These are phyloP conservation scores for Neofusicoccum umdonicola DNA, from an alignment of 2,329 filamentous ascomycete species.

Conservation along the genomic window DNA sequence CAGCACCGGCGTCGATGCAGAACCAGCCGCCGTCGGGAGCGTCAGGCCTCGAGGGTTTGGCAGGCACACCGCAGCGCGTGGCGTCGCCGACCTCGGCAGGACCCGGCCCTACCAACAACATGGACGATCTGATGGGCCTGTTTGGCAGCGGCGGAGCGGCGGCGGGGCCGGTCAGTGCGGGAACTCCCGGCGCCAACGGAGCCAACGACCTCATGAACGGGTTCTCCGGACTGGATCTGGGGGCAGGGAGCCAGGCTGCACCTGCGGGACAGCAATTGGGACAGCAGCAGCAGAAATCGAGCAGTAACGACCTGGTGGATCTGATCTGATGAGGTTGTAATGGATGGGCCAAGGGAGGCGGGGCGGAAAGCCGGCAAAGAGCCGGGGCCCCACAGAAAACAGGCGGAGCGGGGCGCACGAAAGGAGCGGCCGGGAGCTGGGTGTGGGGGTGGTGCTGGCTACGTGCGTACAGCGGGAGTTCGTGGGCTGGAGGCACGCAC, in stretches of 20 bases:
- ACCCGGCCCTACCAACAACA: slow-evolving; percentile 55
- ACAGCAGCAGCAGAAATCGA: slow-evolving; percentile 3
- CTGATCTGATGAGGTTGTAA: slow-evolving; percentile 14
- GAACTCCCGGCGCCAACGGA: slow-evolving; percentile 34
- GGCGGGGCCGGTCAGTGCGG: slow-evolving; percentile 28
- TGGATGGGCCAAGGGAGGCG: slow-evolving; percentile 6
- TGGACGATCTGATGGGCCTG: slow-evolving; percentile 79
- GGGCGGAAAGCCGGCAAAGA: neutral
- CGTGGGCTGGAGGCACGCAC: neutral
- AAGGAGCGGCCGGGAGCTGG: neutral
- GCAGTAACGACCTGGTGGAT: slow-evolving; percentile 17
- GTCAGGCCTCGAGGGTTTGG: slow-evolving; percentile 53
- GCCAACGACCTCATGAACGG: slow-evolving; percentile 69
- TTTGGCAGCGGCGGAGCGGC: slow-evolving; percentile 54
- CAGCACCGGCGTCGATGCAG: slow-evolving; percentile 83
- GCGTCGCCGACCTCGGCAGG: slow-evolving; percentile 57
- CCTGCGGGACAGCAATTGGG: slow-evolving; percentile 45
- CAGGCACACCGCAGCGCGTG: slow-evolving; percentile 67
- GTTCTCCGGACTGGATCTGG: slow-evolving; percentile 77
- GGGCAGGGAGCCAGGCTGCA: slow-evolving; percentile 62
- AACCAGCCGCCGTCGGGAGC: slow-evolving; percentile 54
- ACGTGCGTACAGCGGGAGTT: neutral
- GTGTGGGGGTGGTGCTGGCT: neutral
- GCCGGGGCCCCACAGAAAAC: slow-evolving; percentile 2
- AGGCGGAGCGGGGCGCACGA: slow-evolving; percentile 14